These are phyloP conservation scores for Debaryomyces subglobosus DNA, from an alignment of 1,139 yeast species.

Conservation along the genomic window DNA sequence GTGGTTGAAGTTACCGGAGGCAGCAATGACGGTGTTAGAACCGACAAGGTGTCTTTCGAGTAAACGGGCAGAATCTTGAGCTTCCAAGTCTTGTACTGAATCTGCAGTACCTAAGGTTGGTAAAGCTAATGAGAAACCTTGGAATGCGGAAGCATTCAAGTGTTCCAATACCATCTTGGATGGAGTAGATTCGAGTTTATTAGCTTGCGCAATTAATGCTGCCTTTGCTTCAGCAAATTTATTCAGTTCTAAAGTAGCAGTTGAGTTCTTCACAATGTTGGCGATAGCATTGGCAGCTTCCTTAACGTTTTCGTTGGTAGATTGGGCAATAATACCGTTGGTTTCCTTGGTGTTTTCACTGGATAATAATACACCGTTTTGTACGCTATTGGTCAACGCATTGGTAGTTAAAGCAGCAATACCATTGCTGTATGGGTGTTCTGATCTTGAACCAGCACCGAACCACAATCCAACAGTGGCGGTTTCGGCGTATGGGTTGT, in stretches of 20 bases:
- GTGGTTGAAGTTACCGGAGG: conserved; percentile 73
- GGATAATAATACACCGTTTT: conserved; percentile 50
- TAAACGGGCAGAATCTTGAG: conserved; percentile 60
- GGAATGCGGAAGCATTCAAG: conserved; percentile 80
- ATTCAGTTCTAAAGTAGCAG: conserved; percentile 33
- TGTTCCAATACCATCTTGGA: conserved; percentile 64
- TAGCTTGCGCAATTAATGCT: conserved; percentile 42
- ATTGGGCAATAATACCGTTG: conserved; percentile 56
- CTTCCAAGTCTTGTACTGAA: conserved; percentile 57
- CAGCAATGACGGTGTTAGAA: conserved; percentile 69
- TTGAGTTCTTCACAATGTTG: conserved; percentile 39
- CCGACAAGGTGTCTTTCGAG: conserved; percentile 59
- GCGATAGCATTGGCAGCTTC: conserved; percentile 47
- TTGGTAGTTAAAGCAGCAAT: conserved; percentile 65
- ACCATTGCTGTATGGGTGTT: conserved; percentile 81
- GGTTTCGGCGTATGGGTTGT: conserved; percentile 56
- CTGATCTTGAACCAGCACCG: conserved; percentile 79
- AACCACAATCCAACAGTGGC: conserved; percentile 70
- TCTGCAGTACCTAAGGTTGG: conserved; percentile 76
- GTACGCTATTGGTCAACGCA: conserved; percentile 43
- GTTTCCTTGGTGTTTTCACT: conserved; percentile 53
- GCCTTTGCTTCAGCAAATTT: conserved; percentile 39
- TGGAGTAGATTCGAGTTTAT: conserved; percentile 49
- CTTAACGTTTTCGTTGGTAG: conserved; percentile 46
- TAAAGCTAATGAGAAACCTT: conserved; percentile 75